Evolutionary conservation across 371 early-diverging fungal genomes (phyloP).

Genomic region (Actinomucor elegans): DNA sequence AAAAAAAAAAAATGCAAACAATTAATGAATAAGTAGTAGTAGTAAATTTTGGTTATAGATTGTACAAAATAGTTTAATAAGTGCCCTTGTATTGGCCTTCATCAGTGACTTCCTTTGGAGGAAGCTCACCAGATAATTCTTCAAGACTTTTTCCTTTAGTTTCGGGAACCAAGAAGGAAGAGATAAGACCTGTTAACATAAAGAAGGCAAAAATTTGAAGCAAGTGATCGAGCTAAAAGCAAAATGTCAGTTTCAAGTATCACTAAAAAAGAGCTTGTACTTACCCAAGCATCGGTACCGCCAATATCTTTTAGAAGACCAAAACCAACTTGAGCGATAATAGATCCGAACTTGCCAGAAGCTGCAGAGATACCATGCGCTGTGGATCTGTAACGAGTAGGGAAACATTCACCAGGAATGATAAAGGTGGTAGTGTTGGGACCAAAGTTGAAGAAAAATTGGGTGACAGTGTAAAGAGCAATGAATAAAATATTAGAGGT

Average conservation of each 20-base stretch:
- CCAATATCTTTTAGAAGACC: conserved; percentile 72
- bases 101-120: conserved; percentile 8
- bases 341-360: conserved; percentile 84
- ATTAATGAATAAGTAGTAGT: no score
- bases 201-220: conserved; percentile 75
- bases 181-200: conserved; percentile 71
- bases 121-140: conserved; percentile 40
- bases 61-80: no score
- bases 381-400: conserved; percentile 83
- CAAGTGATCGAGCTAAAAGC: conserved; percentile 53
- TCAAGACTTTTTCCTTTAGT: conserved; percentile 49
- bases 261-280: background rate
- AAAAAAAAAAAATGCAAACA: no score
- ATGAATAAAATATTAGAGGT: conserved; percentile 63
- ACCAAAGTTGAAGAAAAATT: conserved; percentile 84
- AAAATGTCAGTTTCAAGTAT: background rate
- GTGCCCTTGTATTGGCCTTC: conserved; percentile 20
- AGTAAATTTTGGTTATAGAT: no score
- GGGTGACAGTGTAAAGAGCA: conserved; percentile 72
- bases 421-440: conserved; percentile 90
- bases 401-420: conserved; percentile 85
- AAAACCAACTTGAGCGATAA: conserved; percentile 75
- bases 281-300: conserved; percentile 53
- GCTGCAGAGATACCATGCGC: conserved; percentile 91
- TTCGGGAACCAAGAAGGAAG: conserved; percentile 55